Evolutionary conservation across 495 filamentous ascomycete genomes (phyloP).

Genomic region (Cercophora sp.): DNA sequence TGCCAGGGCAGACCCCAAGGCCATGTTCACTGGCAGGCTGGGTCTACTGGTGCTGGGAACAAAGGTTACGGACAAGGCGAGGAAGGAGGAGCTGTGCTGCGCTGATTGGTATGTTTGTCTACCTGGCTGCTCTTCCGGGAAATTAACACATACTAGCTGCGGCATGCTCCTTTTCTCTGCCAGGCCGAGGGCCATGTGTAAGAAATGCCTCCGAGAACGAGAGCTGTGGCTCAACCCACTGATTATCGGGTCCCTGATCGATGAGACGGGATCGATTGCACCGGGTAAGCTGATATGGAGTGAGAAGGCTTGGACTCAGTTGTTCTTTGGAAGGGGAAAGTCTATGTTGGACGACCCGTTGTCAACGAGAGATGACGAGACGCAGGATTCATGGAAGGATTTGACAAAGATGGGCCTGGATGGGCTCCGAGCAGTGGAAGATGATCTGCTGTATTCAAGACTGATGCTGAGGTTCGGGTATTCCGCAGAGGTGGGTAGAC

Average conservation of each 20-base stretch:
- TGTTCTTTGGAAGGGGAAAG: constrained; percentile 43
- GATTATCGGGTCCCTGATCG: constrained; percentile 48
- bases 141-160: constrained; percentile 37
- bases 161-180: constrained; percentile 54
- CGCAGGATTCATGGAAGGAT: constrained; percentile 29
- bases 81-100: constrained; percentile 49
- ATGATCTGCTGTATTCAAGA: constrained; percentile 45
- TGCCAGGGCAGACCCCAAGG: constrained; percentile 32
- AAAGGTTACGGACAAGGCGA: constrained; percentile 43
- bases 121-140: neutral
- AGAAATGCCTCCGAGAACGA: constrained; percentile 45
- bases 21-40: constrained; percentile 55
- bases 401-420: constrained; percentile 28
- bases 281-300: constrained; percentile 51
- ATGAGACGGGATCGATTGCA: constrained; percentile 52
- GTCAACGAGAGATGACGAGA: neutral
- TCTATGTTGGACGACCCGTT: too few relatives aligned
- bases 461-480: constrained; percentile 55
- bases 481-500: constrained; percentile 40
- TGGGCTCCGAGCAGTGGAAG: constrained; percentile 45
- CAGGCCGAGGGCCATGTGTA: constrained; percentile 41
- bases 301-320: constrained; percentile 47
- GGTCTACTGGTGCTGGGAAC: constrained; percentile 54
- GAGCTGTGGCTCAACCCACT: constrained; percentile 52
- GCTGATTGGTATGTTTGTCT: constrained; percentile 53